Base-by-base conservation (phyloP, 257 asterid species). In the Primulina tabacum region DNA sequence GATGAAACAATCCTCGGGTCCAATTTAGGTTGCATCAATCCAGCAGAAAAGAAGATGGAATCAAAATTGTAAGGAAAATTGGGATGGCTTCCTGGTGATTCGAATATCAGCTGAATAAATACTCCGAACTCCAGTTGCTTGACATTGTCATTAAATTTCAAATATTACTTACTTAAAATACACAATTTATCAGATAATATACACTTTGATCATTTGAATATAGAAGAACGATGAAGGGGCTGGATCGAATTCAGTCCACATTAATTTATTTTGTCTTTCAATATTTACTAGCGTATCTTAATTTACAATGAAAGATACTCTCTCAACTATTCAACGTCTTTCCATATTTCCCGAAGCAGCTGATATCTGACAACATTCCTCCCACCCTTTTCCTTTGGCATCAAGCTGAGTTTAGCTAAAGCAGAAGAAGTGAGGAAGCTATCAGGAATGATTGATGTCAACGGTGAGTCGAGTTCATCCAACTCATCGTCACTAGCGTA, bases 401-500 rank as follows among this genome's bases (percentile, higher is more conserved):
- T 77, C 79, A 72, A 57, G 66, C 82, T 84, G 17, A 80, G 82
- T 65, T 77, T 85, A 21, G 85, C 69, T 60, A 87, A 67, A 66
- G 88, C 83, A 33, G 87, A 82, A 34, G 80, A 77, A 17, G 63
- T 77, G 75, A 76, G 80, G 70, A 68, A 74, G 78, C 81, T 79
- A 53, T 88, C 96, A 2, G 85, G 86, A 34, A 90, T 67, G n/a
- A 92, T 76, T 2, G 84, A 75, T 53, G 88, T 87, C 85, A 92
- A 78, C 21, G 95, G 89, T 0, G 90, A 84, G 70, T 88, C 88
- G 14, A 92, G 80, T 75, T 88, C 98, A 24, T 86, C 89, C 0
- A 92, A 78, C 82, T 92, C 98, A 59, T 92, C 96, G 9, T 92
- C 98, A 29, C 98, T 92, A 9, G 82, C 82, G 77, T 84, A 76